Conservation (phyloP, 140 eudicot species). For the Cichorium intybus region DNA sequence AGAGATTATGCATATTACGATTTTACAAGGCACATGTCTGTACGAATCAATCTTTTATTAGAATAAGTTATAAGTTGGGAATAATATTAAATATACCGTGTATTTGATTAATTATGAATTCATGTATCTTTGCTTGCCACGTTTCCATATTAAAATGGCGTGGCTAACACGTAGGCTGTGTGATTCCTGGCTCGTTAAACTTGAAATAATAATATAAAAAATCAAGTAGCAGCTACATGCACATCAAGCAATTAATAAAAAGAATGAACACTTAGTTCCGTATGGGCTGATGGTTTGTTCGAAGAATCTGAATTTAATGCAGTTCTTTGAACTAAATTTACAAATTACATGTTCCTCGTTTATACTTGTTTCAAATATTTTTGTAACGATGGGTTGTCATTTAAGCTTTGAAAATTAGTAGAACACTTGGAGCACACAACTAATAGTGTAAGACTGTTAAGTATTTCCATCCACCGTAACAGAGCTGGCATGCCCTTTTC, state of each 20-base stretch:
- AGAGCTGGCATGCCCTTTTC: not conserved
- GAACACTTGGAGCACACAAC: not conserved
- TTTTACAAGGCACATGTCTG: not conserved
- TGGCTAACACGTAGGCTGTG: too few relatives aligned
- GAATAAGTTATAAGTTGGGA: constrained; percentile 10
- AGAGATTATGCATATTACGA: constrained; percentile 16
- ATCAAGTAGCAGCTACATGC: too few relatives aligned
- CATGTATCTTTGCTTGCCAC: not conserved
- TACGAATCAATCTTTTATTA: constrained; percentile 8
- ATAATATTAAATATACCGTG: not conserved
- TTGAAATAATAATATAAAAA: too few relatives aligned
- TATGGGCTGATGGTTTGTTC: too few relatives aligned
- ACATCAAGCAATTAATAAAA: too few relatives aligned
- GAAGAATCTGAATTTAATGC: not conserved
- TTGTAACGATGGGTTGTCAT: not conserved
- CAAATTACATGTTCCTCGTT: not conserved
- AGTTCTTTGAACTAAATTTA: not conserved
- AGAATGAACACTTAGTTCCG: too few relatives aligned
- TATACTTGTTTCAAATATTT: not conserved
- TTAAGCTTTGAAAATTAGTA: too few relatives aligned
- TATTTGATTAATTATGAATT: not conserved
- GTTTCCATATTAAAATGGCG: too few relatives aligned
- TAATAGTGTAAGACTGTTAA: not conserved
- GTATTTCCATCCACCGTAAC: not conserved
- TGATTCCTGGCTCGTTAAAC: too few relatives aligned